phyloP scores from a whole-genome alignment of 2,329 filamentous ascomycete species.

The Calonectria pseudoturangicola region DNA sequence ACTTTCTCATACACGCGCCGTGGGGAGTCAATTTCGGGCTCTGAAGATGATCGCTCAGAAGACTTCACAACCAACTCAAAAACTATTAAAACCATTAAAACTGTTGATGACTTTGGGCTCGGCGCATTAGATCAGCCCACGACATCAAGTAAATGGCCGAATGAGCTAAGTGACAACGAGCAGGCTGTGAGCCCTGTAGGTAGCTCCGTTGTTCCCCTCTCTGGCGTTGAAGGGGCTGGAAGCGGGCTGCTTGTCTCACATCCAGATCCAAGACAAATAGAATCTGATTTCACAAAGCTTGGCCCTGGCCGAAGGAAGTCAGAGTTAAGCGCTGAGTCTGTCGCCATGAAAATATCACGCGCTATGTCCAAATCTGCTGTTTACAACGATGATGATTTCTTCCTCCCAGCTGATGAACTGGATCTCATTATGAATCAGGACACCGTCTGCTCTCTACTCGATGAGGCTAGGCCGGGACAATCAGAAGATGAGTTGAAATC shows the following conservation, averaged over 20 bases:
- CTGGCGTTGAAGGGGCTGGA: neutral
- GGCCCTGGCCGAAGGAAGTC: neutral
- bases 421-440: too few species aligned
- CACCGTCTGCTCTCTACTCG: too few species aligned
- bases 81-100: neutral
- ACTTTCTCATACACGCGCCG: neutral
- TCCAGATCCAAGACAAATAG: neutral
- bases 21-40: neutral
- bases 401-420: too few species aligned
- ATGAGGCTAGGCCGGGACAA: too few species aligned
- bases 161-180: neutral
- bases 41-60: constrained; percentile 4
- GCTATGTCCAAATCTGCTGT: too few species aligned
- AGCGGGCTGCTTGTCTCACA: neutral
- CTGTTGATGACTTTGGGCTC: neutral
- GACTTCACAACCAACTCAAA: neutral
- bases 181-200: neutral
- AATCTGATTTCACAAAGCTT: neutral
- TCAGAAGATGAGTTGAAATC: too few species aligned
- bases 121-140: neutral
- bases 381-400: too few species aligned
- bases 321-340: neutral
- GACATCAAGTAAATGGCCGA: neutral
- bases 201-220: neutral
- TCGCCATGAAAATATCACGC: too few species aligned